Evolutionary conservation across 179 eudicot species (phyloP), one percentile per base, ranked within the genome.

Genomic region (Spinacia oleracea): DNA sequence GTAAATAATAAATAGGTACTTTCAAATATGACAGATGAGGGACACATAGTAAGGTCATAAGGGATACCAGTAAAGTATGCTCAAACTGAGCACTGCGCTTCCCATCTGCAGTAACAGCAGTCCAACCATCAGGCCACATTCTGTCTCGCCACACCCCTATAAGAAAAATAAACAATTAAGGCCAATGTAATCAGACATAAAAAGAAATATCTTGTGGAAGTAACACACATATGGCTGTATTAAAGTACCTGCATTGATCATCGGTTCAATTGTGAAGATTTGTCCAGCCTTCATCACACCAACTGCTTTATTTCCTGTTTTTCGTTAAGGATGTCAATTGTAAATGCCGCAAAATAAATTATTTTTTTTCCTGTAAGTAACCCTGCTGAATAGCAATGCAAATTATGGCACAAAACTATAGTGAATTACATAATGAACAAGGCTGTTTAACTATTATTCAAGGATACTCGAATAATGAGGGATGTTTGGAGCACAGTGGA

Each of bases 121-220:
- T 96, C 99, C 99, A 96, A 72, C 98, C 98, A 93, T 96, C 99
- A 70, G 99, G 99, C 99, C 99, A 96, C 97, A 93, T 89, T 79
- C 93, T 88, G 82, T 96, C 99, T 70, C 94, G 94, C 99, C 99
- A 96, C 80, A 91, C 93, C 76, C 99, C 99, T 96, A 80, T 23
- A 65, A 60, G 32, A 75, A 72, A 25, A 2, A 71, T n/a, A 11
- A 43, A 31, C n/a, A 64, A 64, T 32, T 16, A 35, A 66, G 23
- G 73, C 32, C 7, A 42, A 7, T 43, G 62, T 43, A 32, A 65
- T 45, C 29, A 60, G 8, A 58, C 45, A 48, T 20, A 9, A 4
- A 60, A 10, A 43, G 56, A 55, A 16, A 25, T 14, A 62, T 2
- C 20, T 4, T 46, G 67, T 0, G 15, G 29, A 32, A 20, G 48